phyloP scores from a whole-genome alignment of 345 rosid species.

The Aquilaria yunnanensis region DNA sequence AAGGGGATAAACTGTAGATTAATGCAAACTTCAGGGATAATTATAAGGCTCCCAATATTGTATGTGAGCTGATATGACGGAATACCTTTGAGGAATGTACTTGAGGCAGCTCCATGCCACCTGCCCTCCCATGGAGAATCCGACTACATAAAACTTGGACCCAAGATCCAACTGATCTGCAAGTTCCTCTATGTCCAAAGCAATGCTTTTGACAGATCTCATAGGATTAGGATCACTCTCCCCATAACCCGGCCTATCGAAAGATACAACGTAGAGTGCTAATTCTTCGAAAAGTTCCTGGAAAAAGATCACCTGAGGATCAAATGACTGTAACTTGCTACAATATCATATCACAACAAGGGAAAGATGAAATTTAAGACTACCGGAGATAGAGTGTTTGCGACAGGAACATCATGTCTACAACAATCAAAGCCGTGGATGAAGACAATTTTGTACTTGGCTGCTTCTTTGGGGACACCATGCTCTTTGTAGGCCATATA shows the following conservation, averaged over 20 bases:
- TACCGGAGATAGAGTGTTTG: conserved; percentile 34
- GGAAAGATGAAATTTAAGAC: not conserved
- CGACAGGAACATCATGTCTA: conserved; percentile 31
- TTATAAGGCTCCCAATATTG: too few species aligned
- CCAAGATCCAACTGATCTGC: conserved; percentile 63
- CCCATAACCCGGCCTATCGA: conserved; percentile 71
- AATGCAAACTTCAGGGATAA: too few species aligned
- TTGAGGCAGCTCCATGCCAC: conserved; percentile 52
- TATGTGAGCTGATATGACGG: too few species aligned
- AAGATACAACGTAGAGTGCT: conserved; percentile 49
- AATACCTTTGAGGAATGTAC: conserved; percentile 63
- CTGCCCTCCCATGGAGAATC: conserved; percentile 59
- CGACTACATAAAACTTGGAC: conserved; percentile 42
- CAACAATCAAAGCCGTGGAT: conserved; percentile 46
- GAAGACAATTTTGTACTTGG: conserved; percentile 36
- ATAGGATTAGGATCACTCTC: conserved; percentile 63
- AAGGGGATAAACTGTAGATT: not conserved
- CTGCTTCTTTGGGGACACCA: conserved; percentile 44
- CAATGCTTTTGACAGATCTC: conserved; percentile 42
- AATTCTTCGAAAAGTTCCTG: conserved; percentile 51
- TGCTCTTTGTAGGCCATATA: conserved; percentile 52
- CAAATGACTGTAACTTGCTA: not conserved
- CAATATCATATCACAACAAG: conserved; percentile 1
- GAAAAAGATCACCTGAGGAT: conserved; percentile 13
- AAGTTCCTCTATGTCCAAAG: conserved; percentile 61